Evolutionary conservation across 2,329 filamentous ascomycete species (phyloP).

Genomic region (Bimuria novae-zelandiae): DNA sequence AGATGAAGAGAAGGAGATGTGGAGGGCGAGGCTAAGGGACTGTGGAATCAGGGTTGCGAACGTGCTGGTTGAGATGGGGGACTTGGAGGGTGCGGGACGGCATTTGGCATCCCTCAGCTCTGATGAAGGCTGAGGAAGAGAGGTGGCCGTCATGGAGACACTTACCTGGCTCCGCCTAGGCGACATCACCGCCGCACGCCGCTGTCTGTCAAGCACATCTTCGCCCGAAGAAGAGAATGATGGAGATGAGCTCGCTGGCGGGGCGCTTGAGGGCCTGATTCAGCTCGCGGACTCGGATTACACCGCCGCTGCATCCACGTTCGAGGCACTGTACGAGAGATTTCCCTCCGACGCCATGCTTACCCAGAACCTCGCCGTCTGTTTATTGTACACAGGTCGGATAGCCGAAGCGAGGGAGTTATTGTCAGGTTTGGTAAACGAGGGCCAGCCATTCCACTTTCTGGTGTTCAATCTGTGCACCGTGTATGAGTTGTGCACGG

Average conservation of each 20-base stretch:
- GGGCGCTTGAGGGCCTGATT: constrained; percentile 68
- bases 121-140: constrained; percentile 6
- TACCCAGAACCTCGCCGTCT: constrained; percentile 81
- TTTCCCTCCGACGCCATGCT: constrained; percentile 68
- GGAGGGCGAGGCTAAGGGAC: constrained; percentile 74
- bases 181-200: constrained; percentile 69
- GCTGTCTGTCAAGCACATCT: constrained; percentile 51
- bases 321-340: constrained; percentile 58
- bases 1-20: constrained; percentile 64
- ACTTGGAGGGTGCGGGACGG: constrained; percentile 75
- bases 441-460: constrained; percentile 68
- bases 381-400: constrained; percentile 77
- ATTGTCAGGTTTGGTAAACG: constrained; percentile 68
- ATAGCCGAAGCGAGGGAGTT: constrained; percentile 67
- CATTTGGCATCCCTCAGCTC: constrained; percentile 67
- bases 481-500: constrained; percentile 88
- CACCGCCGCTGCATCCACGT: constrained; percentile 64
- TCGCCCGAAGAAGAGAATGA: not conserved
- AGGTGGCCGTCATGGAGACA: constrained; percentile 51
- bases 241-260: constrained; percentile 30
- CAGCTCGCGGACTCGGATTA: constrained; percentile 80
- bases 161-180: constrained; percentile 80
- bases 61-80: constrained; percentile 83
- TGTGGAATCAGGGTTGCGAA: constrained; percentile 69
- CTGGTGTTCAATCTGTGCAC: constrained; percentile 89